phyloP scores from a whole-genome alignment of 306 rosid species.

The Quercus agrifolia region DNA sequence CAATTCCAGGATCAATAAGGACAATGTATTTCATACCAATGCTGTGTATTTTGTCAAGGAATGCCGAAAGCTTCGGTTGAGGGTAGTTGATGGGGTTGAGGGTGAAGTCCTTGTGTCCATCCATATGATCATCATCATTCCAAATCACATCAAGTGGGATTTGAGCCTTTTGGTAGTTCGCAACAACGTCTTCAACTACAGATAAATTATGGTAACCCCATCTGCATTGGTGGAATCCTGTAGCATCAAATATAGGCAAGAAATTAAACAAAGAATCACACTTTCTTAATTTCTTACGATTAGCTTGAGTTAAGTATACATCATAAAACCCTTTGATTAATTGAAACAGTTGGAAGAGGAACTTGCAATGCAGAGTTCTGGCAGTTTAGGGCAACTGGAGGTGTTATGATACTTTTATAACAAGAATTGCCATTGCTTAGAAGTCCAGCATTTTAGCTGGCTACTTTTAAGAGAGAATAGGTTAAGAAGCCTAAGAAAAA shows the following conservation, averaged over 20 bases:
- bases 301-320: neutral
- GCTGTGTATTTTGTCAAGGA: constrained; percentile 74
- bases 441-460: too few relatives aligned
- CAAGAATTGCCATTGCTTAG: too few relatives aligned
- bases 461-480: too few relatives aligned
- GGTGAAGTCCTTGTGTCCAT: constrained; percentile 80
- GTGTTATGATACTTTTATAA: neutral
- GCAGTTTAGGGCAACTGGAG: neutral
- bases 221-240: constrained; percentile 98
- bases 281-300: constrained; percentile 13
- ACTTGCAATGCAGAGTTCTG: constrained; percentile 20
- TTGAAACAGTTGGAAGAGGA: constrained; percentile 1
- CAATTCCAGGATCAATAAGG: constrained; percentile 87
- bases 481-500: neutral
- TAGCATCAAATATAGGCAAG: constrained; percentile 4
- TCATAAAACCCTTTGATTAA: neutral
- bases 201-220: constrained; percentile 98
- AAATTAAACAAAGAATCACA: neutral
- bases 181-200: constrained; percentile 93
- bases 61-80: constrained; percentile 74
- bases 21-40: constrained; percentile 92
- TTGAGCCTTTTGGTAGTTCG: constrained; percentile 70
- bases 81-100: constrained; percentile 66
- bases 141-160: constrained; percentile 96
- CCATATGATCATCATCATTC: constrained; percentile 99